phyloP scores from a whole-genome alignment of 805 yeast genomes.

The Starmerella vaccinii region DNA sequence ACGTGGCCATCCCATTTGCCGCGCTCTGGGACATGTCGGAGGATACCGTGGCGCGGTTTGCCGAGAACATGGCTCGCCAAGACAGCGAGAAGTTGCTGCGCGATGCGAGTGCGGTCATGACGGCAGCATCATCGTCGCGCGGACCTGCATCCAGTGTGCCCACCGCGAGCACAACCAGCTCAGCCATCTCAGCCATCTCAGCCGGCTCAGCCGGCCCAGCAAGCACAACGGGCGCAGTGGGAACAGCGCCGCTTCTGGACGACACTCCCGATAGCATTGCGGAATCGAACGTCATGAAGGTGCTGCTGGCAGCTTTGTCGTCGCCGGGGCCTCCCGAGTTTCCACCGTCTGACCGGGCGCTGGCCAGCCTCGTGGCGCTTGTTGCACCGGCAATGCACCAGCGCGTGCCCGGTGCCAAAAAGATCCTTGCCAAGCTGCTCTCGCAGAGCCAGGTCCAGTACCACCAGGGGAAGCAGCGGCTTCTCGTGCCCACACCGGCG shows the following conservation, averaged over 20 bases:
- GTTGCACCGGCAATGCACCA: constrained; percentile 5
- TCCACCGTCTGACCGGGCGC: constrained; percentile 8
- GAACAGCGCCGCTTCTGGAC: neutral
- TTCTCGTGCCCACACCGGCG: constrained; percentile 14
- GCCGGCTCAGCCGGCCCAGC: too few relatives aligned
- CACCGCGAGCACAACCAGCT: too few relatives aligned
- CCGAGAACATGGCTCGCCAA: neutral
- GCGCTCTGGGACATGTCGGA: neutral
- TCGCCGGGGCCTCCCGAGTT: neutral
- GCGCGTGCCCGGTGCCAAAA: constrained; percentile 8
- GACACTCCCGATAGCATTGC: neutral
- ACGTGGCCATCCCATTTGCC: constrained; percentile 9
- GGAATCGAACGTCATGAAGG: neutral
- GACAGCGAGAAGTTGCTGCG: constrained; percentile 3
- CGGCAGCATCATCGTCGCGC: neutral
- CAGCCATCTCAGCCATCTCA: too few relatives aligned
- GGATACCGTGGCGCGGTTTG: neutral
- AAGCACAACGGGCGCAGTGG: neutral
- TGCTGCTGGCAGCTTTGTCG: constrained; percentile 7
- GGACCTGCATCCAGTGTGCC: too few relatives aligned
- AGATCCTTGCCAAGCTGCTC: constrained; percentile 11
- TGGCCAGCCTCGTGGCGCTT: constrained; percentile 7
- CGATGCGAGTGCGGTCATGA: neutral
- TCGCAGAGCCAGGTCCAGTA: constrained; percentile 9
- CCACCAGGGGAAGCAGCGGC: constrained; percentile 12